These are phyloP conservation scores for Mycena epipterygia DNA, from an alignment of 768 basidiomycete genomes.

Conservation along the genomic window DNA sequence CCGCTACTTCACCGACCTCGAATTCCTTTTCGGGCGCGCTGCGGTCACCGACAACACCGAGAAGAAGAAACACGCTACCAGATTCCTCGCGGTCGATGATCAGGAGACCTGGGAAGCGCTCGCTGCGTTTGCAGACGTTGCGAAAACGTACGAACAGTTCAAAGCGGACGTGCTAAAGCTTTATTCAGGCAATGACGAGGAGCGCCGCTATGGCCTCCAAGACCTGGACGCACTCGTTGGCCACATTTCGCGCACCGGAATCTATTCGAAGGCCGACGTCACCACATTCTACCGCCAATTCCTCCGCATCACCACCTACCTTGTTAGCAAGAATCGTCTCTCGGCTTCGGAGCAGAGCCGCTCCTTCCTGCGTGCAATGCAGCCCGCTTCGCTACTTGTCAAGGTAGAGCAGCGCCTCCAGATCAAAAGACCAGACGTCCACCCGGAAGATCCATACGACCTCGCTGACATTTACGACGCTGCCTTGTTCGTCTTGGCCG, in stretches of 20 bases:
- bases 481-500: slow-evolving; percentile 35
- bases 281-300: slow-evolving; percentile 43
- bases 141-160: slow-evolving; percentile 38
- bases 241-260: slow-evolving; percentile 29
- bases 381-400: slow-evolving; percentile 6
- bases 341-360: slow-evolving; percentile 38
- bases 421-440: slow-evolving; percentile 37
- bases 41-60: slow-evolving; percentile 17
- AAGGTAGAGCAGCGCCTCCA: slow-evolving; percentile 32
- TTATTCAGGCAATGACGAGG: slow-evolving; percentile 39
- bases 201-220: slow-evolving; percentile 33
- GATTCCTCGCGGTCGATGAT: slow-evolving; percentile 30
- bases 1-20: slow-evolving; percentile 36
- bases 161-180: slow-evolving; percentile 37
- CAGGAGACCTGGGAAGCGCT: slow-evolving; percentile 38
- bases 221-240: slow-evolving; percentile 42
- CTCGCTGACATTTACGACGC: slow-evolving; percentile 37
- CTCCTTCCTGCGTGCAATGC: slow-evolving; percentile 36
- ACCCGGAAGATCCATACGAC: slow-evolving; percentile 42
- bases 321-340: slow-evolving; percentile 32
- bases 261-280: slow-evolving; percentile 31
- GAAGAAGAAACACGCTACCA: slow-evolving; percentile 34
- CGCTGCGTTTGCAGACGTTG: slow-evolving; percentile 15
- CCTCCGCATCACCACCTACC: slow-evolving; percentile 35
- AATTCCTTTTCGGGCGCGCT: slow-evolving; percentile 12